A percentile compares a stretch with the other conserved stretches of the same genome.
These are phyloP conservation scores for Pontederia paniculata DNA, from an alignment of 176 grass and related monocot species.

Conservation along the genomic window DNA sequence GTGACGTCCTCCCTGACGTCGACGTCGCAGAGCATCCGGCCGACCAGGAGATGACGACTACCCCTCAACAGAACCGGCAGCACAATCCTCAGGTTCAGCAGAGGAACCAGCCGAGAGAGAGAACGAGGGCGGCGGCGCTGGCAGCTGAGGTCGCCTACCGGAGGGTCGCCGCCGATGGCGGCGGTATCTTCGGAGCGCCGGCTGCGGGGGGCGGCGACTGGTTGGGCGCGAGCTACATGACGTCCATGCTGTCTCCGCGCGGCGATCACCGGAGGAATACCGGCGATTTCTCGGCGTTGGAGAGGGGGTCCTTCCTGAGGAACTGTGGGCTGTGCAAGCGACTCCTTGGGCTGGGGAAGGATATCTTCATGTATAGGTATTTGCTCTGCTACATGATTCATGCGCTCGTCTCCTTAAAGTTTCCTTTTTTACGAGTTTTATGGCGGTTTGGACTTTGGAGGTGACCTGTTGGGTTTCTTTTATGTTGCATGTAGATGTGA, in stretches of 20 bases:
- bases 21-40: neutral
- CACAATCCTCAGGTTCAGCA: neutral
- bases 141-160: neutral
- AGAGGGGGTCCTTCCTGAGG: neutral
- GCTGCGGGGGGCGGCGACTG: too few relatives aligned
- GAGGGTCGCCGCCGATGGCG: too few relatives aligned
- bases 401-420: neutral
- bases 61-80: neutral
- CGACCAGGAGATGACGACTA: too few relatives aligned
- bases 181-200: too few relatives aligned
- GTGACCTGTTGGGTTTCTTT: too few relatives aligned
- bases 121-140: neutral
- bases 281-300: neutral
- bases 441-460: too few relatives aligned
- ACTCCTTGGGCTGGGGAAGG: neutral
- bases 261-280: neutral
- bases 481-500: too few relatives aligned
- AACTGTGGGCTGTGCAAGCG: conserved; percentile 4
- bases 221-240: too few relatives aligned
- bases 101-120: neutral
- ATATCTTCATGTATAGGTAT: conserved; percentile 11
- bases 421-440: neutral
- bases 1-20: neutral
- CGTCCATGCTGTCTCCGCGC: neutral
- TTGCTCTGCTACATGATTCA: neutral